These are phyloP conservation scores for Nothophaeocryptopus gaeumannii DNA, from an alignment of 2,329 filamentous ascomycete genomes.

Conservation along the genomic window DNA sequence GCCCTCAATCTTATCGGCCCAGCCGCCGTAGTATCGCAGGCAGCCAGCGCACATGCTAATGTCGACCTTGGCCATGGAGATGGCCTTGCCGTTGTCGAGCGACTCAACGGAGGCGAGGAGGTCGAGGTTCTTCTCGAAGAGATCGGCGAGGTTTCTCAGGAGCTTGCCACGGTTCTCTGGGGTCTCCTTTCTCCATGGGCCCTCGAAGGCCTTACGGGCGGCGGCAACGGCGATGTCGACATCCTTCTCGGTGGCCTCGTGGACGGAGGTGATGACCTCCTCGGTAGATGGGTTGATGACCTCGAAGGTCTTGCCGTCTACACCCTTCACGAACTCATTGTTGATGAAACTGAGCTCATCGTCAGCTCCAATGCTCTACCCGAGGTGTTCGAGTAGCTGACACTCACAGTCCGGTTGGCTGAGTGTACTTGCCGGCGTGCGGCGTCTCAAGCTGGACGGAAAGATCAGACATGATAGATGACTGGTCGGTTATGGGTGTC, in stretches of 20 bases:
- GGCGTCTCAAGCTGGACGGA: slow-evolving; percentile 67
- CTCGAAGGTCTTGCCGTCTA: slow-evolving; percentile 87
- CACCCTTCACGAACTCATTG: slow-evolving; percentile 81
- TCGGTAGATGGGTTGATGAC: slow-evolving; percentile 86
- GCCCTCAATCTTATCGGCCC: slow-evolving; percentile 88
- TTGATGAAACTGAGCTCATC: slow-evolving; percentile 70
- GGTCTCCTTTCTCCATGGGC: slow-evolving; percentile 63
- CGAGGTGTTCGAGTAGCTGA: neutral
- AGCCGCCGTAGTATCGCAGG: slow-evolving; percentile 84
- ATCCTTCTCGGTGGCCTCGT: slow-evolving; percentile 86
- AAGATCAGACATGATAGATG: slow-evolving; percentile 42
- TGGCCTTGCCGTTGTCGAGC: slow-evolving; percentile 83
- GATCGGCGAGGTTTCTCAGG: slow-evolving; percentile 73
- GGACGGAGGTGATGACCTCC: slow-evolving; percentile 76
- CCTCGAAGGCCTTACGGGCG: slow-evolving; percentile 81
- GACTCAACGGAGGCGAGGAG: slow-evolving; percentile 78
- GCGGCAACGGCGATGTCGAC: slow-evolving; percentile 75
- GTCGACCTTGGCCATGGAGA: slow-evolving; percentile 73
- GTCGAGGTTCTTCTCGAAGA: slow-evolving; percentile 75
- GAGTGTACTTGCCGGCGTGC: slow-evolving; percentile 56
- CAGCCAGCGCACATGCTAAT: slow-evolving; percentile 64
- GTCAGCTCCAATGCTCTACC: slow-evolving; percentile 1
- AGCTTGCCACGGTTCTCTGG: slow-evolving; percentile 68
- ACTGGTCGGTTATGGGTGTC: slow-evolving; percentile 17
- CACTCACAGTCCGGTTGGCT: slow-evolving; percentile 55